These are phyloP conservation scores for Nemania sp. DNA, from an alignment of 2,329 filamentous ascomycete species.

Conservation along the genomic window DNA sequence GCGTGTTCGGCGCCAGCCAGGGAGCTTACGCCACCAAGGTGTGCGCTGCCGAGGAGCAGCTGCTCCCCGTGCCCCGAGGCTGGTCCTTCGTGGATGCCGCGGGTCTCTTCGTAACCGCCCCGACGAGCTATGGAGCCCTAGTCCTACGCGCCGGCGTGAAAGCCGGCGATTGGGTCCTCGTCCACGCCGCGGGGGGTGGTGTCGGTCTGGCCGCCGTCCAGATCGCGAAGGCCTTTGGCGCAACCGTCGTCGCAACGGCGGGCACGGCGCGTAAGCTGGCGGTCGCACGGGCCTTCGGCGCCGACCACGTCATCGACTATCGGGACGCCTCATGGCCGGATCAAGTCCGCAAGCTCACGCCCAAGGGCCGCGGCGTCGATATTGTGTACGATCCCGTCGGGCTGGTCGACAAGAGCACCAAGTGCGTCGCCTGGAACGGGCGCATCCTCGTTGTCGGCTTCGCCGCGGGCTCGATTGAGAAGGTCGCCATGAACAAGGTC, in stretches of 20 bases:
- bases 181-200: constrained; percentile 91
- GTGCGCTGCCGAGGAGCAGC: constrained; percentile 64
- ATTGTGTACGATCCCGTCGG: constrained; percentile 96
- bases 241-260: constrained; percentile 90
- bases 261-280: constrained; percentile 79
- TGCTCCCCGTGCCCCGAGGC: constrained; percentile 76
- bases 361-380: constrained; percentile 75
- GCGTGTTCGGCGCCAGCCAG: constrained; percentile 84
- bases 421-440: constrained; percentile 93
- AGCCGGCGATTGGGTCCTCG: constrained; percentile 81
- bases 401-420: constrained; percentile 82
- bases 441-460: constrained; percentile 88
- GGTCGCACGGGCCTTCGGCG: constrained; percentile 79
- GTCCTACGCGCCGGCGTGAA: constrained; percentile 78
- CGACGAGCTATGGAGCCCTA: constrained; percentile 84
- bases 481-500: constrained; percentile 89
- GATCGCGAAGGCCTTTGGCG: constrained; percentile 89
- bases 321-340: constrained; percentile 65
- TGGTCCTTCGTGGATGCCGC: constrained; percentile 87
- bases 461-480: constrained; percentile 84
- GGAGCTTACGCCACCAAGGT: constrained; percentile 84
- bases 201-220: constrained; percentile 92
- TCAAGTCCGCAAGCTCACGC: constrained; percentile 77
- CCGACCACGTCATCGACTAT: constrained; percentile 84
- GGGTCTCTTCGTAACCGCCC: constrained; percentile 88